Percentiles rank a stretch among this genome's conserved stretches.
Conservation (phyloP, 2,329 filamentous ascomycete genomes). For the Neopestalotiopsis rosae region DNA sequence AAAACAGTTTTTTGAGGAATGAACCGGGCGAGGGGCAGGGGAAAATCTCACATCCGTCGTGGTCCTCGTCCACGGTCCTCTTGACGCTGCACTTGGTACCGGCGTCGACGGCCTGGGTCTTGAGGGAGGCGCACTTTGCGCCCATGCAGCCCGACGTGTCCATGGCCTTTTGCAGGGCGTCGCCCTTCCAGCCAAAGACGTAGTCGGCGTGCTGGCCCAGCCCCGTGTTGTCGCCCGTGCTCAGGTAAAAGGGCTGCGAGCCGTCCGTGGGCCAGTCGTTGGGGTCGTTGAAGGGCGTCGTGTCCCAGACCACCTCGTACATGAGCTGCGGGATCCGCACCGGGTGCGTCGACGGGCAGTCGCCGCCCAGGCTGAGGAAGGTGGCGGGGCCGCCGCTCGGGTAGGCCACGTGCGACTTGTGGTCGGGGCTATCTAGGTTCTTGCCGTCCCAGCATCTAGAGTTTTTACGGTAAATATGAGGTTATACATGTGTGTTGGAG, state of each 20-base stretch:
- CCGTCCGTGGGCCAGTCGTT: slow-evolving; percentile 36
- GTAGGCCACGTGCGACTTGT: slow-evolving; percentile 57
- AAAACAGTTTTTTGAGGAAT: background rate
- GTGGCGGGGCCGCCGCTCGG: slow-evolving; percentile 36
- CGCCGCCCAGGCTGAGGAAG: slow-evolving; percentile 42
- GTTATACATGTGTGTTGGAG: slow-evolving; percentile 31
- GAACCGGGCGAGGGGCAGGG: background rate
- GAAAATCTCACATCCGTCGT: slow-evolving; percentile 8
- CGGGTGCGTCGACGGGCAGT: slow-evolving; percentile 55
- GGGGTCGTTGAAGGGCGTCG: slow-evolving; percentile 32
- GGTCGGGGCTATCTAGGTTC: slow-evolving; percentile 51
- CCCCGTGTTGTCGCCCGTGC: slow-evolving; percentile 38
- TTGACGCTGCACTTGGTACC: slow-evolving; percentile 35
- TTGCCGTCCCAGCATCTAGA: slow-evolving; percentile 56
- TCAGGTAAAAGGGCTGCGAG: slow-evolving; percentile 38
- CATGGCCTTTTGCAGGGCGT: slow-evolving; percentile 42
- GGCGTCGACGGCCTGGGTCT: slow-evolving; percentile 34
- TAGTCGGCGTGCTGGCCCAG: slow-evolving; percentile 45
- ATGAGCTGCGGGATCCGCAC: slow-evolving; percentile 64
- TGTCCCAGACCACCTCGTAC: slow-evolving; percentile 63
- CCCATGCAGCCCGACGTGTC: slow-evolving; percentile 38
- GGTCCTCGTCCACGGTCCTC: slow-evolving; percentile 5
- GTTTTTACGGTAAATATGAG: slow-evolving; percentile 47
- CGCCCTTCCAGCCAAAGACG: slow-evolving; percentile 43
- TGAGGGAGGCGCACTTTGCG: slow-evolving; percentile 35